Base-by-base conservation (phyloP, 306 rosid species). In the Cucumis hystrix region DNA sequence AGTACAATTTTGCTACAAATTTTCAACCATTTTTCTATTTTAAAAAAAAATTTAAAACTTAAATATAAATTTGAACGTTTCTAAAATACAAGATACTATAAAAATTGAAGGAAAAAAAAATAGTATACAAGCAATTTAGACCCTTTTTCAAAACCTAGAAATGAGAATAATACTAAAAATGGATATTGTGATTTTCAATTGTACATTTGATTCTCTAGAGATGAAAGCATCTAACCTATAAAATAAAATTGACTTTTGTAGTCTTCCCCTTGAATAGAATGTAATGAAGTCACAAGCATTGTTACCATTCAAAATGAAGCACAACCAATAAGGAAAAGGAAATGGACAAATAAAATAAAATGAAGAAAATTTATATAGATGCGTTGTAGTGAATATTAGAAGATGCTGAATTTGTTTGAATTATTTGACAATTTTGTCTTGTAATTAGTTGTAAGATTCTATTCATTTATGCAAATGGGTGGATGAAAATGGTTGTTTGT, bases 361-460 rank as follows among this genome's bases (percentile, higher is more conserved):
- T 11, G n/a, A 68, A 14, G 6, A 66, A 39, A 20, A 40, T 40
- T 62, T 10, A 2, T 0, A 63, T 2, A 33, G 69, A 63, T 18
- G 54, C 21, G 75, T 68, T 68, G 15, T 68, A 8, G 33, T 40
- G 49, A 68, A 41, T 68, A 63, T 63, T 63, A 68, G 74, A 68
- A 68, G 74, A 68, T 68, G 74, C 56, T 68, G 74, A 20, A 40
- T 67, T 67, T 67, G 74, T 67, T 67, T 67, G 21, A n/a, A 68
- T 43, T 68, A 68, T 68, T 68, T 68, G 75, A 1, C 20, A 40
- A 40, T 0, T 43, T 68, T 68, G 78, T 77, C 75, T 76, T 77
- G 33, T 70, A 76, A 71, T 56, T 65, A 74, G 80, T 83, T 77
- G 80, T 33, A 74, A 76, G 70, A 69, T 79, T 76, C 61, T 28